Conservation (phyloP, 2,329 filamentous ascomycete species). For the Fonsecaea erecta region DNA sequence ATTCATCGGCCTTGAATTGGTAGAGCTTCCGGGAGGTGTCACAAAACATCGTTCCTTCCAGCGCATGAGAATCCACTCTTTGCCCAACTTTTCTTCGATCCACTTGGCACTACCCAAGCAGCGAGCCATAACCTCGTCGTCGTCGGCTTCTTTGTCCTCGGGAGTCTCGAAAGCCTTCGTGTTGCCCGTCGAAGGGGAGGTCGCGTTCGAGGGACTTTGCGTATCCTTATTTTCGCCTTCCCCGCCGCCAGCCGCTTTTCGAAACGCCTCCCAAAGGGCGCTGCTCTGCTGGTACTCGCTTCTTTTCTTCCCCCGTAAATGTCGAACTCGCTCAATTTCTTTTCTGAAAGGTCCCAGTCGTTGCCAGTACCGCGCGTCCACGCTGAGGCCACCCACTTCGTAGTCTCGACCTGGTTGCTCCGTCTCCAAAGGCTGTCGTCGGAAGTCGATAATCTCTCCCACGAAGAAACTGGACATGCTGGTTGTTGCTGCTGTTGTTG, state of each 20-base stretch:
- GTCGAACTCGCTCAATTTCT: constrained; percentile 45
- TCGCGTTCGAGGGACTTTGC: not conserved
- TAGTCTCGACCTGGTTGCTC: constrained; percentile 46
- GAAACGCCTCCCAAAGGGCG: constrained; percentile 30
- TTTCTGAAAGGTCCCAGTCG: constrained; percentile 54
- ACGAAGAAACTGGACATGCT: constrained; percentile 69
- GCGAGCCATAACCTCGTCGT: constrained; percentile 32
- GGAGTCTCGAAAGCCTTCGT: constrained; percentile 14
- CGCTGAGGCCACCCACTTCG: constrained; percentile 49
- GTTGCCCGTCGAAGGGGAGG: not conserved
- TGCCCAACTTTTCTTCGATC: constrained; percentile 38
- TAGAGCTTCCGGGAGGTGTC: constrained; percentile 15
- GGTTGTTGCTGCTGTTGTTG: constrained; percentile 45
- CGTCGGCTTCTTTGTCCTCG: constrained; percentile 26
- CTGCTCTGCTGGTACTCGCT: constrained; percentile 30
- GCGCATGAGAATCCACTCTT: constrained; percentile 56
- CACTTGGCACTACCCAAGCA: constrained; percentile 33
- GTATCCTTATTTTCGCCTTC: constrained; percentile 38
- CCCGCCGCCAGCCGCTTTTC: constrained; percentile 24
- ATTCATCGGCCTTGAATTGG: constrained; percentile 10
- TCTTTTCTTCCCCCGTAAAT: constrained; percentile 24
- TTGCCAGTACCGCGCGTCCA: constrained; percentile 56
- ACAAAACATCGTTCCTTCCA: constrained; percentile 60
- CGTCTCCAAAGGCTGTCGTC: constrained; percentile 53
- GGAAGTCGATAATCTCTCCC: constrained; percentile 71